Conservation (phyloP, 75 land plant species). For the Cunninghamia lanceolata region DNA sequence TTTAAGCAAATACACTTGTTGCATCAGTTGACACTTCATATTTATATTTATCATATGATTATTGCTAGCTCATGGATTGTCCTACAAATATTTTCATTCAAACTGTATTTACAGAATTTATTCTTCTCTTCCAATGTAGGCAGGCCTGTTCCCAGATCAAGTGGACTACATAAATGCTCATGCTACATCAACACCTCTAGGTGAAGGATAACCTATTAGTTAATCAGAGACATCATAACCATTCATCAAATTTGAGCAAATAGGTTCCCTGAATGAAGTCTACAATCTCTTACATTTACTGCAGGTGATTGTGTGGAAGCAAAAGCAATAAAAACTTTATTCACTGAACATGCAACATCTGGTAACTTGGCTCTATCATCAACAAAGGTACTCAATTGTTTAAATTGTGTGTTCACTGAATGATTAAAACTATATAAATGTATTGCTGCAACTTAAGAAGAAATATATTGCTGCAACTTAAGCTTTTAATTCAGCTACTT, state of each 20-base stretch:
- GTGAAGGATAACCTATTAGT: slow-evolving; percentile 27
- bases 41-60: background rate
- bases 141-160: slow-evolving; percentile 75
- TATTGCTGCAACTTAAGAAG: background rate
- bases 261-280: background rate
- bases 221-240: background rate
- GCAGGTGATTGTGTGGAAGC: slow-evolving; percentile 92
- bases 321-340: slow-evolving; percentile 78
- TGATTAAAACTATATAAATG: background rate
- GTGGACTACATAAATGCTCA: slow-evolving; percentile 98
- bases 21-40: background rate
- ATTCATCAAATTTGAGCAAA: background rate
- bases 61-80: background rate
- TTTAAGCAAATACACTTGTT: background rate
- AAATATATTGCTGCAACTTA: background rate
- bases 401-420: background rate
- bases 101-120: background rate
- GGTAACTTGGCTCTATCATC: slow-evolving; percentile 84
- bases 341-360: slow-evolving; percentile 70
- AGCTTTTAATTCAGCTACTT: background rate
- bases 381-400: slow-evolving; percentile 69
- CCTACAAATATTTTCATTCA: background rate
- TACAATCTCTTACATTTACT: background rate
- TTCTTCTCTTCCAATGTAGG: slow-evolving; percentile 36
- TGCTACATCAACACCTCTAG: slow-evolving; percentile 96